phyloP scores from a whole-genome alignment of 2,329 filamentous ascomycete genomes.

The Stagonosporopsis vannaccii region DNA sequence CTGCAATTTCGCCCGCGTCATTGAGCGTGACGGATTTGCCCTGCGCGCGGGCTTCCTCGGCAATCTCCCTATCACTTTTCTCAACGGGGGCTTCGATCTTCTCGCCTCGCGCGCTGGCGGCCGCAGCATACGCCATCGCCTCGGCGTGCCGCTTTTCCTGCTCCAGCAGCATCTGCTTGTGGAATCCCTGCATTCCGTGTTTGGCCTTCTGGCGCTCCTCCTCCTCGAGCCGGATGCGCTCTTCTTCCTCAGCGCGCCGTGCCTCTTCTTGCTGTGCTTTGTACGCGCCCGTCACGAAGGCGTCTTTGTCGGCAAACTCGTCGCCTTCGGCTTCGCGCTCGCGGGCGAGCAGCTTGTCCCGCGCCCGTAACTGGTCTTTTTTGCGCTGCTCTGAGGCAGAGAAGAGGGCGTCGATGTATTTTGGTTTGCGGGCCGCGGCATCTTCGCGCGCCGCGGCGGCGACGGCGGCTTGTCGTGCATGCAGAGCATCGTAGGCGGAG shows the following conservation, averaged over 20 bases:
- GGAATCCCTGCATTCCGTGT: slow-evolving; percentile 80
- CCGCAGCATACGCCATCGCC: slow-evolving; percentile 69
- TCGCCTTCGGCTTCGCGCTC: slow-evolving; percentile 83
- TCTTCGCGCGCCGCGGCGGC: slow-evolving; percentile 61
- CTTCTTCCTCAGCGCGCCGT: slow-evolving; percentile 72
- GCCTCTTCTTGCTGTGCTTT: slow-evolving; percentile 83
- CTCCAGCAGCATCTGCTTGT: slow-evolving; percentile 74
- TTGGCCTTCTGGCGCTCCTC: slow-evolving; percentile 70
- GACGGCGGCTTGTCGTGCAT: slow-evolving; percentile 63
- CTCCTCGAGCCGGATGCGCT: slow-evolving; percentile 69
- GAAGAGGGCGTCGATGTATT: slow-evolving; percentile 79
- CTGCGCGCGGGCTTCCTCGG: slow-evolving; percentile 70
- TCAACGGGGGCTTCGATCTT: slow-evolving; percentile 44
- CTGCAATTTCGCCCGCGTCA: slow-evolving; percentile 82
- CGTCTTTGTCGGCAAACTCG: slow-evolving; percentile 81
- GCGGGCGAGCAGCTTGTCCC: slow-evolving; percentile 79
- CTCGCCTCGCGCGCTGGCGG: slow-evolving; percentile 38
- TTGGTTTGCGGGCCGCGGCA: slow-evolving; percentile 69
- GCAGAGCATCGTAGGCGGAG: slow-evolving; percentile 78
- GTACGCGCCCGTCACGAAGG: slow-evolving; percentile 85
- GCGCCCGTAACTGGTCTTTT: slow-evolving; percentile 77
- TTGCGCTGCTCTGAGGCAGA: slow-evolving; percentile 78
- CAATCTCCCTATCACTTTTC: slow-evolving; percentile 69
- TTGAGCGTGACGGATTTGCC: slow-evolving; percentile 73
- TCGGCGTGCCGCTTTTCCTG: slow-evolving; percentile 75